These are phyloP conservation scores for Vicia villosa DNA, from an alignment of 306 rosid genomes.

Conservation along the genomic window DNA sequence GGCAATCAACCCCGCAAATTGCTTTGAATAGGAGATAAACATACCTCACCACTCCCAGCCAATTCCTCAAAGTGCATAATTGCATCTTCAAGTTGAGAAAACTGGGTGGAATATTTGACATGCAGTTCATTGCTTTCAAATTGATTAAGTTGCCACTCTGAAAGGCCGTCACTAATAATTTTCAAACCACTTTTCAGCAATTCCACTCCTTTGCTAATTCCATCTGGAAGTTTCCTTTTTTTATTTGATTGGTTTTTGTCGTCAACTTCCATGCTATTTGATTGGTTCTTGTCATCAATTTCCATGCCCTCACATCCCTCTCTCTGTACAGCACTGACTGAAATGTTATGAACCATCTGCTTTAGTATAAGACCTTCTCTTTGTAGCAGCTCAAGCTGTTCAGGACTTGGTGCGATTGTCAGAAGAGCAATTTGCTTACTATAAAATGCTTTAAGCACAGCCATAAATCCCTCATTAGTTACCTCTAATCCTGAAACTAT, in stretches of 20 bases:
- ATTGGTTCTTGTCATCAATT: conserved; percentile 38
- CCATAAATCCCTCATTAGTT: conserved; percentile 61
- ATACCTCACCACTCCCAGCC: conserved; percentile 45
- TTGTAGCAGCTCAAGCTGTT: conserved; percentile 64
- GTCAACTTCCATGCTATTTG: conserved; percentile 50
- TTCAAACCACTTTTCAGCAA: conserved; percentile 69
- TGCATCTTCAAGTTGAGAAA: conserved; percentile 71
- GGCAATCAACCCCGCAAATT: conserved; percentile 27
- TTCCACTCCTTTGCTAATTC: conserved; percentile 74
- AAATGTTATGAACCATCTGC: conserved; percentile 52
- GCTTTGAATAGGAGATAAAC: conserved; percentile 28
- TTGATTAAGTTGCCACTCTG: conserved; percentile 63
- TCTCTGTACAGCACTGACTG: conserved; percentile 41
- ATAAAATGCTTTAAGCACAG: conserved; percentile 62
- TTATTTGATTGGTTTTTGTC: conserved; percentile 47
- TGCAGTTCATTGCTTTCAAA: conserved; percentile 53
- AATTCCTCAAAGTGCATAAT: conserved; percentile 63
- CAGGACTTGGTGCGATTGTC: conserved; percentile 51
- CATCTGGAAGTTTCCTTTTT: conserved; percentile 80
- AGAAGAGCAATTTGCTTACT: conserved; percentile 71
- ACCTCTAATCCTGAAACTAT: conserved; percentile 57
- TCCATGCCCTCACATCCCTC: conserved; percentile 52
- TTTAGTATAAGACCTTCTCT: conserved; percentile 73
- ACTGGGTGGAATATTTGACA: conserved; percentile 52
- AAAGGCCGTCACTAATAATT: conserved; percentile 68